Conservation (phyloP, 495 filamentous ascomycete species). For the Penicillium longicatenatum region DNA sequence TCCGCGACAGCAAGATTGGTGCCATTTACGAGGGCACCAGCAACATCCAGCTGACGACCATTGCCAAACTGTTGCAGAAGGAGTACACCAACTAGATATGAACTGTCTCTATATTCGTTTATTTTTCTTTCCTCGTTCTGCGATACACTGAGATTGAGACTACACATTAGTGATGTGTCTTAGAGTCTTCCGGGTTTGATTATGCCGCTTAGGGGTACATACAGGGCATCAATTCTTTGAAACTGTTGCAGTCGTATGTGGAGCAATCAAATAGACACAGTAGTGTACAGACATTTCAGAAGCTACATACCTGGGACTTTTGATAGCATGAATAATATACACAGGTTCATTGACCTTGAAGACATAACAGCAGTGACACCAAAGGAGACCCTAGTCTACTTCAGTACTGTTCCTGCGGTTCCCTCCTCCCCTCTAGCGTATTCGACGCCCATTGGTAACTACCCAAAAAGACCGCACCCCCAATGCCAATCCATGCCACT, state of each 20-base stretch:
- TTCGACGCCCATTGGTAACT: constrained; percentile 93
- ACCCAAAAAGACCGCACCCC: constrained; percentile 92
- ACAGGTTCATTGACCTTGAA: neutral
- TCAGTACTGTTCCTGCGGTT: constrained; percentile 16
- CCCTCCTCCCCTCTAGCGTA: constrained; percentile 52
- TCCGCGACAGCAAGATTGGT: constrained; percentile 96
- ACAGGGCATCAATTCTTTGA: neutral
- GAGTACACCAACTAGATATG: constrained; percentile 62
- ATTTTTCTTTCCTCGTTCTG: neutral
- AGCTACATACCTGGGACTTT: neutral
- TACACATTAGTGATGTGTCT: neutral
- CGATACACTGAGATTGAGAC: neutral
- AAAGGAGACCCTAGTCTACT: neutral
- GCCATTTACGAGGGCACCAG: constrained; percentile 98
- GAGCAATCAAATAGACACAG: too few species aligned
- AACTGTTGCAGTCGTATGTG: neutral
- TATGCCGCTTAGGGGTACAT: neutral
- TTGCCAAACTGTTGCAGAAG: constrained; percentile 91
- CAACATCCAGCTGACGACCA: constrained; percentile 85
- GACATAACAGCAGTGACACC: neutral
- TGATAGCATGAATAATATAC: neutral
- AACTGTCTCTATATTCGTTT: neutral
- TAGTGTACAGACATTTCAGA: too few species aligned
- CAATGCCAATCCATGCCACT: constrained; percentile 90
- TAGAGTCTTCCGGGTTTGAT: neutral